A percentile compares a stretch with the other conserved stretches of the same genome.
phyloP scores from a whole-genome alignment of 129 eudicot species.

The Flaveria ramosissima region DNA sequence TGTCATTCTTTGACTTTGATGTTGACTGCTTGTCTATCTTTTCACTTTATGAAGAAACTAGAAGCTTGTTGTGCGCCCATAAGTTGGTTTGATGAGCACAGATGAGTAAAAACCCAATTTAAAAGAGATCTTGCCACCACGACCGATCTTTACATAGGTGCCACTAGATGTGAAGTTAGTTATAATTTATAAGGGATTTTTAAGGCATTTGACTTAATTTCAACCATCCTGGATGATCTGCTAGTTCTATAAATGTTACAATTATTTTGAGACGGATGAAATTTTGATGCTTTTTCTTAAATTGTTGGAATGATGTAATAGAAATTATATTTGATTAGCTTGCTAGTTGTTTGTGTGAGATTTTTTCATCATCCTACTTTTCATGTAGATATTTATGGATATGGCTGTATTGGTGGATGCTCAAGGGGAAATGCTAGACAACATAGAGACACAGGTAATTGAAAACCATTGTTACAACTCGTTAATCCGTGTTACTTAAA shows the following conservation, averaged over 20 bases:
- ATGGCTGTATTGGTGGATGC: slow-evolving; percentile 95
- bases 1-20: slow-evolving; percentile 8
- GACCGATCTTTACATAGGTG: neutral
- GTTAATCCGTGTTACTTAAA: neutral
- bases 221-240: neutral
- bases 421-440: slow-evolving; percentile 97
- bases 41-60: neutral
- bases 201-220: neutral
- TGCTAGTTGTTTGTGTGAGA: neutral
- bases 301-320: neutral
- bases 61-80: neutral
- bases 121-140: neutral
- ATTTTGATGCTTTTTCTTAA: slow-evolving; percentile 2
- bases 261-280: neutral
- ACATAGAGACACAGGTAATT: slow-evolving; percentile 88
- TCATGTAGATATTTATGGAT: slow-evolving; percentile 74
- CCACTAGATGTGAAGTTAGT: neutral
- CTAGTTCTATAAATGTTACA: neutral
- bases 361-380: neutral
- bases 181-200: neutral
- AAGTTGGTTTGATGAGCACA: neutral
- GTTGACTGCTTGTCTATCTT: neutral
- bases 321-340: neutral
- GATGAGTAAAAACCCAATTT: neutral
- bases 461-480: slow-evolving; percentile 15